These are phyloP conservation scores for Zygosaccharomyces pseudorouxii DNA, from an alignment of 805 yeast genomes.

Conservation along the genomic window DNA sequence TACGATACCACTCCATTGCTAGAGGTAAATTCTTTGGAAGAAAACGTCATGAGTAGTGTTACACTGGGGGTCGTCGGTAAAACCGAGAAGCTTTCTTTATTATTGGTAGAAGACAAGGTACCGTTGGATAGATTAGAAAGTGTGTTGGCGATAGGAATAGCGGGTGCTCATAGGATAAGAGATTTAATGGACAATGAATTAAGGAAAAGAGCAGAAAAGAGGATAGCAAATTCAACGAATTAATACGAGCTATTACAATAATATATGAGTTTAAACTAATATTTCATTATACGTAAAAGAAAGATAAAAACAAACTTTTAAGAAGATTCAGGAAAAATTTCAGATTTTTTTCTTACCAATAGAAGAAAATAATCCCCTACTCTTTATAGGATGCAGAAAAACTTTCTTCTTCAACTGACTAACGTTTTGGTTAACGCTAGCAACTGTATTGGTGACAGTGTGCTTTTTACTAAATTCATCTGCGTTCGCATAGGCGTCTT, in stretches of 20 bases:
- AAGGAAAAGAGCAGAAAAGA: slow-evolving; percentile 63
- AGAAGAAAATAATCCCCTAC: slow-evolving; percentile 47
- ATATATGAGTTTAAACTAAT: not conserved
- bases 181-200: slow-evolving; percentile 84
- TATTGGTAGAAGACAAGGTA: slow-evolving; percentile 76
- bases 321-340: slow-evolving; percentile 11
- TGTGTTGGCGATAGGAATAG: slow-evolving; percentile 73
- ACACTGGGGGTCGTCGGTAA: slow-evolving; percentile 84
- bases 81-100: slow-evolving; percentile 68
- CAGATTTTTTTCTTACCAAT: slow-evolving; percentile 51
- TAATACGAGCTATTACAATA: not conserved
- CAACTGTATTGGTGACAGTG: slow-evolving; percentile 39
- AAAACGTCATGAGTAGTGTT: slow-evolving; percentile 71
- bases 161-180: slow-evolving; percentile 79
- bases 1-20: slow-evolving; percentile 73
- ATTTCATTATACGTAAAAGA: slow-evolving; percentile 1
- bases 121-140: slow-evolving; percentile 77
- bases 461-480: slow-evolving; percentile 39
- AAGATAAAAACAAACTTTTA: not conserved
- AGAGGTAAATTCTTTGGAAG: slow-evolving; percentile 81
- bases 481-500: slow-evolving; percentile 63
- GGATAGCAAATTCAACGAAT: slow-evolving; percentile 41
- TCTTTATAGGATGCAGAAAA: slow-evolving; percentile 47
- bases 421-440: slow-evolving; percentile 44
- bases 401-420: slow-evolving; percentile 47